phyloP scores from a whole-genome alignment of 1,284 basidiomycete genomes.

The Heterobasidion irregulare region DNA sequence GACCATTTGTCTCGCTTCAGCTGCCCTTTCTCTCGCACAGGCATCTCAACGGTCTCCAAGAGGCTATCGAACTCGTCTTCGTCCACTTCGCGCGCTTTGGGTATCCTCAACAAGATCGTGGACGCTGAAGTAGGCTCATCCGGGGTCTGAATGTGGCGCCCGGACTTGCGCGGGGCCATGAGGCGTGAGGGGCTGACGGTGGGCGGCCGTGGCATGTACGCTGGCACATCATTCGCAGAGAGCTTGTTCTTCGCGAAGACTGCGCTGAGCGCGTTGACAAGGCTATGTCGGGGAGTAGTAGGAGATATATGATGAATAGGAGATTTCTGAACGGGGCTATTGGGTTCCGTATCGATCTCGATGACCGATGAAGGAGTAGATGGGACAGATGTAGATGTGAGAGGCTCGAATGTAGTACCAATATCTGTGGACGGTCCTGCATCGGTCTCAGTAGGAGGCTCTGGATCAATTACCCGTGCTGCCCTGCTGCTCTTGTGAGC shows the following conservation, averaged over 20 bases:
- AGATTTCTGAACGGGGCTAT: neutral
- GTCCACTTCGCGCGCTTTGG: neutral
- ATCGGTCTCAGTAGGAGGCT: too few relatives aligned
- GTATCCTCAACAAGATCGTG: neutral
- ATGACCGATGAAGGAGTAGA: too few relatives aligned
- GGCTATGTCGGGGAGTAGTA: neutral
- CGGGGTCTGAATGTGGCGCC: neutral
- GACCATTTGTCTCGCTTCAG: neutral
- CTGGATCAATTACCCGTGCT: too few relatives aligned
- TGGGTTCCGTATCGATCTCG: too few relatives aligned
- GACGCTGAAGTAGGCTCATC: neutral
- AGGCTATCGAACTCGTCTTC: neutral
- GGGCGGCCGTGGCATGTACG: neutral
- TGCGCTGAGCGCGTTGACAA: neutral
- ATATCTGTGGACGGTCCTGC: too few relatives aligned
- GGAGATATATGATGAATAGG: neutral
- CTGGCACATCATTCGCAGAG: neutral
- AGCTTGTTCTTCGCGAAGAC: neutral
- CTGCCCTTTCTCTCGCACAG: neutral
- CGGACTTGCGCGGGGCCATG: neutral
- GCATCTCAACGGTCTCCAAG: neutral
- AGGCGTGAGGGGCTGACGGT: neutral
- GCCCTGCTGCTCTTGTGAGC: too few relatives aligned
- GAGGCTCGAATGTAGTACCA: too few relatives aligned
- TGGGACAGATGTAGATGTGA: too few relatives aligned